Base-by-base conservation (phyloP, 805 yeast genomes). In the Candida schatavii region DNA sequence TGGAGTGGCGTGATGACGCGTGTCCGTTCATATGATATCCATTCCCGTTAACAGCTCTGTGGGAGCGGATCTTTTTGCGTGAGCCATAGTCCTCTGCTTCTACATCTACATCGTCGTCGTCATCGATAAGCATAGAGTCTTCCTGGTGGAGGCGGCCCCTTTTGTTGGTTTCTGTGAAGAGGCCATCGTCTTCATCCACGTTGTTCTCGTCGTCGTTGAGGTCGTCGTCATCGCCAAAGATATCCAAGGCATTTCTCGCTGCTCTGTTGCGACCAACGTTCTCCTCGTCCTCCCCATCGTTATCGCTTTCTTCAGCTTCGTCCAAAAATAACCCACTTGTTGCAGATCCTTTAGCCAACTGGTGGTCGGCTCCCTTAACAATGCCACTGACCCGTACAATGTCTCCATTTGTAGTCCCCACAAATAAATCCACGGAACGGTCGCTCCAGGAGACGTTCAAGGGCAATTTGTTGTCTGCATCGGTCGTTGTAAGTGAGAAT, bases 151-250 rank as follows among this genome's bases (percentile, higher is more conserved):
- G 35, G 19, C 32, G 32, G n/a, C 18, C 18, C 19, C 18, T n/a
- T 13, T 10, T 17, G 13, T 47, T 37, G n/a, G 13, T 35, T 5
- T 39, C 43, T 4, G 35, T 25, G n/a, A n/a, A n/a, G n/a, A n/a
- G n/a, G n/a, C n/a, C n/a, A n/a, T n/a, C n/a, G n/a, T n/a, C n/a
- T n/a, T n/a, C n/a, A 14, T 33, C 47, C 11, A 41, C 46, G 5
- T 75, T 79, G 39, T 81, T 88, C 22, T 17, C 13, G 13, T 17
- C 11, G 47, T 79, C 88, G 53, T 83, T 89, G 21, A 77, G 80
- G 20, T 78, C 79, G 36, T 74, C 78, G 44, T 74, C 73, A 13
- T 40, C 32, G 25, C 11, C 22, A 14, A 20, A 23, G n/a, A 25
- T 18, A 27, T 11, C 11, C 10, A 23, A 11, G 7, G 10, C 27